Percentiles rank a stretch among this genome's conserved stretches.
Conservation (phyloP, 352 stramenopile species). For the Phytophthora fragariaefolia region DNA sequence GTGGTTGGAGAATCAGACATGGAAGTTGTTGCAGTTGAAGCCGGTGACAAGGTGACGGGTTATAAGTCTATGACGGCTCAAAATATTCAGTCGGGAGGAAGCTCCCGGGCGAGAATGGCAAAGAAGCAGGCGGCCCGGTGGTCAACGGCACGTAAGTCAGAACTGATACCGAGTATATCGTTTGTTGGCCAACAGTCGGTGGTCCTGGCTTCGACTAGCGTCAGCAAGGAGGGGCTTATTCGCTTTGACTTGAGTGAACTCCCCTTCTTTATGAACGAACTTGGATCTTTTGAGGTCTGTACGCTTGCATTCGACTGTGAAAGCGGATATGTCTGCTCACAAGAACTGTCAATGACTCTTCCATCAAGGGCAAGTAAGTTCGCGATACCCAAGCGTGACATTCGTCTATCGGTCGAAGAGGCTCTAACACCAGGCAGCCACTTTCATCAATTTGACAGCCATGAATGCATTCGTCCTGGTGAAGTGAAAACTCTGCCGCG, state of each 20-base stretch:
- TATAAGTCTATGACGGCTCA: conserved; percentile 24
- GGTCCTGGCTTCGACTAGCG: conserved; percentile 21
- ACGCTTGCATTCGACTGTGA: conserved; percentile 38
- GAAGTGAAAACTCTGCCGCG: conserved; percentile 32
- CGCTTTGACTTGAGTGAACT: conserved; percentile 27
- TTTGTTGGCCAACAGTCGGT: conserved; percentile 37
- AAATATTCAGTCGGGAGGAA: conserved; percentile 18
- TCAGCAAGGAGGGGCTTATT: conserved; percentile 27
- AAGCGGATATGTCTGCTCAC: conserved; percentile 28
- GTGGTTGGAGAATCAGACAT: conserved; percentile 54
- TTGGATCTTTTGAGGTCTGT: conserved; percentile 43
- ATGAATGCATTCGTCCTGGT: conserved; percentile 38
- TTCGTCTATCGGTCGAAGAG: conserved; percentile 37
- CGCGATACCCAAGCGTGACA: conserved; percentile 33
- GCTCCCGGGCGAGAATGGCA: not conserved
- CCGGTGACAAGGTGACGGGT: conserved; percentile 45
- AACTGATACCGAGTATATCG: conserved; percentile 35
- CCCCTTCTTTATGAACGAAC: conserved; percentile 21
- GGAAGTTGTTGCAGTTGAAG: conserved; percentile 49
- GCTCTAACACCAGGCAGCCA: conserved; percentile 34
- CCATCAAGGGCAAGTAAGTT: conserved; percentile 3
- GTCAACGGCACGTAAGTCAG: not conserved
- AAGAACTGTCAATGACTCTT: conserved; percentile 33
- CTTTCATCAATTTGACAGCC: conserved; percentile 47
- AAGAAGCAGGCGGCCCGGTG: not conserved